phyloP scores from a whole-genome alignment of 805 yeast genomes.

The Cyberlindnera meyerae region DNA sequence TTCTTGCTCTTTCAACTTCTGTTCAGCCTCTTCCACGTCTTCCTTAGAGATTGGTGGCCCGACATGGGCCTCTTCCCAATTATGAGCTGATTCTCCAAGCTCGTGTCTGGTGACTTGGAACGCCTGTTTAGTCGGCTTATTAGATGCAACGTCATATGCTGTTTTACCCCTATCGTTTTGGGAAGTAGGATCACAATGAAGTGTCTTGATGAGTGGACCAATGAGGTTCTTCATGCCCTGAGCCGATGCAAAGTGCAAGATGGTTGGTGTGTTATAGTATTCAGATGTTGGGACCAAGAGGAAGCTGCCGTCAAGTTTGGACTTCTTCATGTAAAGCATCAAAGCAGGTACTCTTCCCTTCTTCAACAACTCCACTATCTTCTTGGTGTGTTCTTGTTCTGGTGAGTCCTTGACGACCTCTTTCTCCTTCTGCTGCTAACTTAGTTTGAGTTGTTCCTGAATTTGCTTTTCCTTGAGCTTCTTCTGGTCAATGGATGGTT shows the following conservation, averaged over 20 bases:
- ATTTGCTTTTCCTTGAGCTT: conserved; percentile 24
- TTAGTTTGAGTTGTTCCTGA: conserved; percentile 29
- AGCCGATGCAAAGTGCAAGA: conserved; percentile 73
- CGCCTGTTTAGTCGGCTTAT: conserved; percentile 40
- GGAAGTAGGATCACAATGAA: conserved; percentile 68
- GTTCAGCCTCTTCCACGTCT: conserved; percentile 41
- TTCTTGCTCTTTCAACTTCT: conserved; percentile 33
- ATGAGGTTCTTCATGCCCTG: conserved; percentile 66
- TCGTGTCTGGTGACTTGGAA: conserved; percentile 65
- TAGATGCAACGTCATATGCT: conserved; percentile 61
- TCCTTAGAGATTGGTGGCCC: conserved; percentile 55
- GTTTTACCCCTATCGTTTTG: conserved; percentile 52
- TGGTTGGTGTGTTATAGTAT: conserved; percentile 58
- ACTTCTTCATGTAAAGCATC: conserved; percentile 52
- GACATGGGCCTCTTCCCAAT: conserved; percentile 68
- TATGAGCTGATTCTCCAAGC: conserved; percentile 63
- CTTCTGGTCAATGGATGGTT: conserved; percentile 43
- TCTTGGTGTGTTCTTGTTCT: conserved; percentile 50
- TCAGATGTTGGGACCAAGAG: conserved; percentile 49
- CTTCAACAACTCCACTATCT: conserved; percentile 54
- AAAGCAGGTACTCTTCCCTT: conserved; percentile 76
- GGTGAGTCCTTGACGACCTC: conserved; percentile 25
- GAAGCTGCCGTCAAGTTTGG: conserved; percentile 51
- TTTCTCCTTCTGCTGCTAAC: conserved; percentile 23
- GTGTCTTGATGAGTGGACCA: conserved; percentile 47